Percentiles rank a stretch among this genome's conserved stretches.
Conservation (phyloP, 2,329 filamentous ascomycete species). For the Microcyclospora tardicrescens region DNA sequence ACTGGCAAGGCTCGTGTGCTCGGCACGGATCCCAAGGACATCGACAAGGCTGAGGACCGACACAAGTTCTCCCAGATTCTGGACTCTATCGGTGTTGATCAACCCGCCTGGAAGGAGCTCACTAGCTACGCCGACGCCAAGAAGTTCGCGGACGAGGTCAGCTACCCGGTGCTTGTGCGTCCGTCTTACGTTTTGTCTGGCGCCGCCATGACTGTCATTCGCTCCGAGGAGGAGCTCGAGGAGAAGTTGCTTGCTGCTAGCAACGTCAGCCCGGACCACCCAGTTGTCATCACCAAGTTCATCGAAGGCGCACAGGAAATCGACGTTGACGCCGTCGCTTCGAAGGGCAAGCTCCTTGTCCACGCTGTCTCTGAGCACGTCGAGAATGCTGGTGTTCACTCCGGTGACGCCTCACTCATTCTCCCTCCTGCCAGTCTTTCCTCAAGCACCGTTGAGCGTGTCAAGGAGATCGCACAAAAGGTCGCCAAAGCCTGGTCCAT, state of each 20-base stretch:
- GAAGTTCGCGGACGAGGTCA: constrained; percentile 69
- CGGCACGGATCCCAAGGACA: constrained; percentile 83
- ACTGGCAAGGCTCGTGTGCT: constrained; percentile 79
- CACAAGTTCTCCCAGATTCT: constrained; percentile 98
- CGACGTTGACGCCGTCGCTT: constrained; percentile 86
- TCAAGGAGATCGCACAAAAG: constrained; percentile 93
- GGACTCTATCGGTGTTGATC: constrained; percentile 91
- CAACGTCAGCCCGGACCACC: constrained; percentile 87
- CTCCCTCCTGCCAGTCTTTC: constrained; percentile 77
- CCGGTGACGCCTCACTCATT: constrained; percentile 88
- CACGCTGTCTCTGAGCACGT: constrained; percentile 94
- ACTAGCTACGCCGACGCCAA: constrained; percentile 82
- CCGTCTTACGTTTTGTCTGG: constrained; percentile 93
- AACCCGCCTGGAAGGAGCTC: constrained; percentile 95
- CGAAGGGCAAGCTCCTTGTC: constrained; percentile 70
- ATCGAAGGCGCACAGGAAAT: constrained; percentile 96
- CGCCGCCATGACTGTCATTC: constrained; percentile 96
- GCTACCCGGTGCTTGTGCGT: constrained; percentile 89
- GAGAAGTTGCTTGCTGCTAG: constrained; percentile 87
- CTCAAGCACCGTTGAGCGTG: constrained; percentile 61
- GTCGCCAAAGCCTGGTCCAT: constrained; percentile 95
- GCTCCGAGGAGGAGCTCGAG: constrained; percentile 74
- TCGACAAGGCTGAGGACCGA: constrained; percentile 94
- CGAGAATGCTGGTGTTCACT: constrained; percentile 95
- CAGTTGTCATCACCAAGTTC: constrained; percentile 96